phyloP scores from a whole-genome alignment of 2,329 filamentous ascomycete genomes.

The Alternaria sp. region DNA sequence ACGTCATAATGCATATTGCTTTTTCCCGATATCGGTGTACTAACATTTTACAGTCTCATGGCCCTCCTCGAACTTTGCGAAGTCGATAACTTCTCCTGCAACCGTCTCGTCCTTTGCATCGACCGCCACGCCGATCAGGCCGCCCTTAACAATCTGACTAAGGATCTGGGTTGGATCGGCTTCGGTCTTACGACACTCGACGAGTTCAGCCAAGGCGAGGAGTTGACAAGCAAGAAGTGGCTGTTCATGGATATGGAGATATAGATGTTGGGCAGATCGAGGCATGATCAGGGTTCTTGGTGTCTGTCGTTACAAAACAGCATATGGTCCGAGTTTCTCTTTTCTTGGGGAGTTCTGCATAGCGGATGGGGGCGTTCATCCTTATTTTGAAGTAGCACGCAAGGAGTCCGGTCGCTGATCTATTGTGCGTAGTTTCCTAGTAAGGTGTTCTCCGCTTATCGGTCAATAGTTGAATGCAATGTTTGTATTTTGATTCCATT shows the following conservation, averaged over 20 bases:
- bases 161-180: slow-evolving; percentile 91
- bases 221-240: slow-evolving; percentile 77
- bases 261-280: slow-evolving; percentile 47
- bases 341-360: background rate
- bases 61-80: slow-evolving; percentile 89
- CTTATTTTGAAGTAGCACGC: background rate
- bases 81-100: slow-evolving; percentile 73
- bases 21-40: background rate
- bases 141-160: slow-evolving; percentile 73
- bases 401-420: slow-evolving; percentile 11
- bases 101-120: slow-evolving; percentile 80
- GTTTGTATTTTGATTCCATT: background rate
- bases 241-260: slow-evolving; percentile 89
- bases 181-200: slow-evolving; percentile 85
- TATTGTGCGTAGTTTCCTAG: slow-evolving; percentile 7
- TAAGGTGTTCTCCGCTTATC: slow-evolving; percentile 1
- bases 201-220: slow-evolving; percentile 69
- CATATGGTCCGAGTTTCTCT: background rate
- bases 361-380: background rate
- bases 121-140: slow-evolving; percentile 71
- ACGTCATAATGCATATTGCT: slow-evolving; percentile 52
- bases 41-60: slow-evolving; percentile 63
- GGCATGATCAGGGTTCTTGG: background rate
- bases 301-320: slow-evolving; percentile 7
- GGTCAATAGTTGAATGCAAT: slow-evolving; percentile 4